Percentiles rank a stretch among this genome's conserved stretches.
phyloP scores from a whole-genome alignment of 2,329 filamentous ascomycete species.

The Penicillium sp. region DNA sequence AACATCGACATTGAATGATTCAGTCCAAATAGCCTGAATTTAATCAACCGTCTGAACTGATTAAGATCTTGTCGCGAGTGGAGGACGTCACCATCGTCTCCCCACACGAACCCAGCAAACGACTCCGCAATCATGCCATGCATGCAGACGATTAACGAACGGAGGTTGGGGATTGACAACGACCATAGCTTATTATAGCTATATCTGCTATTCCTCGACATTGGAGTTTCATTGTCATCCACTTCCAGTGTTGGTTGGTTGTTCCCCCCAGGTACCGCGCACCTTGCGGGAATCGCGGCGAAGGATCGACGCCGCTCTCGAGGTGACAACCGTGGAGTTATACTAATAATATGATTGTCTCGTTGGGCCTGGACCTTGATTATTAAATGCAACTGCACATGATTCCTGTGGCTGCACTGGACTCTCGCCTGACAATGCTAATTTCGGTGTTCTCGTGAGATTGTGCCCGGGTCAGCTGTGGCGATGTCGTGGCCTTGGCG shows the following conservation, averaged over 20 bases:
- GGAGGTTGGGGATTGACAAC: background rate
- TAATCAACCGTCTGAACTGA: background rate
- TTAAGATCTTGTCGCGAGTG: slow-evolving; percentile 11
- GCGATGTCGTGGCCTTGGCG: background rate
- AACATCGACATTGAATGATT: too few relatives aligned
- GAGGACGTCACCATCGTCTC: slow-evolving; percentile 24
- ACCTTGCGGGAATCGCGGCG: slow-evolving; percentile 17
- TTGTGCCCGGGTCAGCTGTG: slow-evolving; percentile 1
- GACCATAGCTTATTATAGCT: background rate
- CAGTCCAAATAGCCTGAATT: too few relatives aligned
- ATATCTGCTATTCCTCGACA: background rate
- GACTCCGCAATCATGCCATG: background rate
- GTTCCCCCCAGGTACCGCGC: background rate
- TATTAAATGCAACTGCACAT: background rate
- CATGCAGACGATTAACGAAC: slow-evolving; percentile 1
- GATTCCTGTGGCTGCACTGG: background rate
- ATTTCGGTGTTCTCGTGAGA: background rate
- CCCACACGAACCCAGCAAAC: slow-evolving; percentile 4
- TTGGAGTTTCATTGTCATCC: background rate
- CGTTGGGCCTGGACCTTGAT: background rate
- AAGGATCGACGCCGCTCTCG: background rate
- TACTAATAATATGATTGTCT: too few relatives aligned
- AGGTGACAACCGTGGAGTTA: background rate
- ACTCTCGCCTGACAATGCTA: background rate
- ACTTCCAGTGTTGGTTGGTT: background rate